Evolutionary conservation across 2,329 filamentous ascomycete species (phyloP).

Genomic region (Aspergillus clavatus): DNA sequence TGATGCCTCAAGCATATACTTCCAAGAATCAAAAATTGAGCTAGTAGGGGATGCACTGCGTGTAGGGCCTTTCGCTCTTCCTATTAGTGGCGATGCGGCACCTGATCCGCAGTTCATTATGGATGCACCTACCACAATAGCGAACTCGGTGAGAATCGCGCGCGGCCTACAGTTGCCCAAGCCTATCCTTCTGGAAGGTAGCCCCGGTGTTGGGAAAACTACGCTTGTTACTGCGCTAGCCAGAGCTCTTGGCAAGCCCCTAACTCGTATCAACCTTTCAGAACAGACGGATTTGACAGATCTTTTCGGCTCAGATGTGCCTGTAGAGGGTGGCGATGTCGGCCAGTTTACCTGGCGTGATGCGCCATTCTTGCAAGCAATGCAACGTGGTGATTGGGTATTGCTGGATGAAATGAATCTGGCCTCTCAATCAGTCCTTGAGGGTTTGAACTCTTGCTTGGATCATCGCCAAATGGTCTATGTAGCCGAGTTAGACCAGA

Average conservation of each 20-base stretch:
- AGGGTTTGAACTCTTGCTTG: constrained; percentile 92
- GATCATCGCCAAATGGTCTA: constrained; percentile 96
- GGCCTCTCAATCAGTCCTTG: constrained; percentile 91
- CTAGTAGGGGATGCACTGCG: constrained; percentile 53
- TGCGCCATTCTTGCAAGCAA: constrained; percentile 88
- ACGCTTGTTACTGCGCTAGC: constrained; percentile 85
- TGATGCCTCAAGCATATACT: constrained; percentile 64
- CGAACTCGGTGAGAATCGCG: constrained; percentile 86
- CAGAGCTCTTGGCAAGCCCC: constrained; percentile 68
- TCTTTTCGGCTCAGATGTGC: constrained; percentile 92
- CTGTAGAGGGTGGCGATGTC: constrained; percentile 83
- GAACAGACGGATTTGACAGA: constrained; percentile 98
- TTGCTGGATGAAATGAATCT: constrained; percentile 98
- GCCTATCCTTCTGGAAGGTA: constrained; percentile 90
- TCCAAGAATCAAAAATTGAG: constrained; percentile 55
- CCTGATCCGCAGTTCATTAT: constrained; percentile 67
- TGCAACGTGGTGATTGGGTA: constrained; percentile 97
- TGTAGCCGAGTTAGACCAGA: constrained; percentile 89
- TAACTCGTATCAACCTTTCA: constrained; percentile 94
- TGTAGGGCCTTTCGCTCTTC: constrained; percentile 71
- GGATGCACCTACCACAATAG: constrained; percentile 79
- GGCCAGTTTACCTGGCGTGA: constrained; percentile 94
- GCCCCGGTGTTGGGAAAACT: constrained; percentile 97
- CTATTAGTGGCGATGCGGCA: constrained; percentile 46
- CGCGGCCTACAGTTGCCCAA: constrained; percentile 84